phyloP scores from a whole-genome alignment of 441 rosid genomes.

The Aquilaria agallochum region DNA sequence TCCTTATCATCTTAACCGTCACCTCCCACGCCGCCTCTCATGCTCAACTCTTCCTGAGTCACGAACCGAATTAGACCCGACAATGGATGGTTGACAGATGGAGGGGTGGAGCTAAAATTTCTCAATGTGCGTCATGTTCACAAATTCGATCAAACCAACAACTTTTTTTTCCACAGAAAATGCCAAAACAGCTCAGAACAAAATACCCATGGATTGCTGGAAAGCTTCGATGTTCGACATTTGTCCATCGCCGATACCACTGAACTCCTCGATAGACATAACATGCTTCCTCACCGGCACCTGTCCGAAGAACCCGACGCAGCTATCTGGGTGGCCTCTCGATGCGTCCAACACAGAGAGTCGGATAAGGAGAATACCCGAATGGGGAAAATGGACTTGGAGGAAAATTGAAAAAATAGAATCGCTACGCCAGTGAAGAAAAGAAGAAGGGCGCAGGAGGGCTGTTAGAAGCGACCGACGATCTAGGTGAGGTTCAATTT shows the following conservation, averaged over 20 bases:
- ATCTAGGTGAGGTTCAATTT: conserved; percentile 21
- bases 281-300: conserved; percentile 42
- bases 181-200: no score
- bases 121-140: no score
- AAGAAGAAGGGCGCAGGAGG: conserved; percentile 51
- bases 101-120: no score
- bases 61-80: no score
- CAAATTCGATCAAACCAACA: no score
- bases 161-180: no score
- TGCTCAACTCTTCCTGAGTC: no score
- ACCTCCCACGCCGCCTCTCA: no score
- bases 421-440: conserved; percentile 41
- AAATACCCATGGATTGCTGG: conserved; percentile 40
- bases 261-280: conserved; percentile 71
- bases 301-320: conserved; percentile 34
- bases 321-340: conserved; percentile 22
- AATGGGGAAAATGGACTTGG: conserved; percentile 31
- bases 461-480: conserved; percentile 22
- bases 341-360: conserved; percentile 1
- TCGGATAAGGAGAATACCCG: conserved; percentile 9
- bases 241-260: conserved; percentile 84
- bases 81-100: no score
- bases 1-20: no score
- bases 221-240: conserved; percentile 74
- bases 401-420: conserved; percentile 57